Percentiles rank a stretch among this genome's conserved stretches.
phyloP scores from a whole-genome alignment of 352 stramenopile genomes.

The Pythium utonaiense region DNA sequence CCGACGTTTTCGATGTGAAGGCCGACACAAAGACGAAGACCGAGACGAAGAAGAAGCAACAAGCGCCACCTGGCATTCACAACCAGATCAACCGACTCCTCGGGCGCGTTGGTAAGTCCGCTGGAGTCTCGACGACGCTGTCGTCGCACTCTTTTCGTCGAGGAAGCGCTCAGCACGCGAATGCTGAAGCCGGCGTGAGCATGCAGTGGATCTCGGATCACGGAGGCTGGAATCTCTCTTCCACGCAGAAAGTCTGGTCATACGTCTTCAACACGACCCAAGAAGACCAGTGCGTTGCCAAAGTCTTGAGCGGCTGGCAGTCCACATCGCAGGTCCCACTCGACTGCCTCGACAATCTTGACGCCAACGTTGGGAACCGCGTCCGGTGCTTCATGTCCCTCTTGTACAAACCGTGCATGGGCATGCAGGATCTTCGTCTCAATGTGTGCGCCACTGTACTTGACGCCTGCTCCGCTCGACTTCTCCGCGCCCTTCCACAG shows the following conservation, averaged over 20 bases:
- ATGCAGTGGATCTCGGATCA: conserved; percentile 32
- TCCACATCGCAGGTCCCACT: too few species aligned
- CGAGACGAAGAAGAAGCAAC: background rate
- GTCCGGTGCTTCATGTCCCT: too few species aligned
- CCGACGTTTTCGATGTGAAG: too few species aligned
- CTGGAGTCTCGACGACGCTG: conserved; percentile 4
- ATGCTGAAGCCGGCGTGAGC: conserved; percentile 8
- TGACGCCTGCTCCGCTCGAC: too few species aligned
- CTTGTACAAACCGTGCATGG: too few species aligned
- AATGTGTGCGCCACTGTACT: too few species aligned
- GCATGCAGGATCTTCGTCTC: too few species aligned
- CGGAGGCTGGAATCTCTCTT: conserved; percentile 23
- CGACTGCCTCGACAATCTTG: too few species aligned
- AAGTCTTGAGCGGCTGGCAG: conserved; percentile 26
- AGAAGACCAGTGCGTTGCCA: conserved; percentile 25
- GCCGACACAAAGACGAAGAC: too few species aligned
- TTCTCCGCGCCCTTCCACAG: too few species aligned
- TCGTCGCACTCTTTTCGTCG: conserved; percentile 28
- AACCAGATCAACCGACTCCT: conserved; percentile 25
- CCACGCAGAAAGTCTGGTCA: conserved; percentile 25
- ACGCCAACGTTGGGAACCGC: too few species aligned
- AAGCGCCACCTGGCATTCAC: conserved; percentile 24
- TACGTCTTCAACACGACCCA: conserved; percentile 35
- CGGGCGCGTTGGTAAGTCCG: background rate
- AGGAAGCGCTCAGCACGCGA: conserved; percentile 23